Evolutionary conservation across 768 basidiomycete genomes (phyloP), one percentile per base, ranked within the genome.

Genomic region (Sarcomyxa edulis): DNA sequence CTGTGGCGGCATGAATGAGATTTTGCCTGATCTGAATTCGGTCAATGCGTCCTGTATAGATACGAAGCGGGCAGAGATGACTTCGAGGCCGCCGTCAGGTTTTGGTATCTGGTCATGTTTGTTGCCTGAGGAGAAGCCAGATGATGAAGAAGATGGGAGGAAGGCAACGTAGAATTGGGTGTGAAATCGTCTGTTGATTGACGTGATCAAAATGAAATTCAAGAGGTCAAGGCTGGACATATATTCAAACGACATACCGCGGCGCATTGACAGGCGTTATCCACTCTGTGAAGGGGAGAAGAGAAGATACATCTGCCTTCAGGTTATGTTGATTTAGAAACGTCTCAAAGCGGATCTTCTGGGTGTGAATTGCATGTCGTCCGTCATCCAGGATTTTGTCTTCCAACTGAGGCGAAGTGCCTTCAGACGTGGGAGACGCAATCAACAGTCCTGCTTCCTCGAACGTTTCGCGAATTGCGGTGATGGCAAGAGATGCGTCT

Each of bases 201-300:
- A 12, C 15, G 14, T 47, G 20, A 28, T 31, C n/a, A n/a, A 34
- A n/a, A 11, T 22, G n/a, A 27, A 10, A 4, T 28, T 34, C n/a
- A 26, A 35, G 20, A 8, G 10, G 7, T 32, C 6, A 6, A 10
- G n/a, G 4, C 5, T 16, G 3, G 15, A 21, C 30, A 7, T 32
- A 14, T n/a, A n/a, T n/a, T 7, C 30, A 42, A 25, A 16, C 16
- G 7, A 38, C 64, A 49, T 48, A 79, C 84, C 72, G 66, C 23
- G 76, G 70, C 19, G 59, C 48, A 20, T 62, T 68, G 7, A 56
- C 51, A n/a, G 84, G 84, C 2, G 84, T 85, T 35, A 84, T 69
- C 84, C 84, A 87, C 48, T 78, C 67, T 2, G 82, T 85, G 54
- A 87, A 84, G 1, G 81, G 81, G n/a, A 81, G 51, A 14, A 87